Percentiles rank a stretch among this genome's conserved stretches.
phyloP scores from a whole-genome alignment of 2,329 filamentous ascomycete genomes.

The Dactylonectria estremocensis region DNA sequence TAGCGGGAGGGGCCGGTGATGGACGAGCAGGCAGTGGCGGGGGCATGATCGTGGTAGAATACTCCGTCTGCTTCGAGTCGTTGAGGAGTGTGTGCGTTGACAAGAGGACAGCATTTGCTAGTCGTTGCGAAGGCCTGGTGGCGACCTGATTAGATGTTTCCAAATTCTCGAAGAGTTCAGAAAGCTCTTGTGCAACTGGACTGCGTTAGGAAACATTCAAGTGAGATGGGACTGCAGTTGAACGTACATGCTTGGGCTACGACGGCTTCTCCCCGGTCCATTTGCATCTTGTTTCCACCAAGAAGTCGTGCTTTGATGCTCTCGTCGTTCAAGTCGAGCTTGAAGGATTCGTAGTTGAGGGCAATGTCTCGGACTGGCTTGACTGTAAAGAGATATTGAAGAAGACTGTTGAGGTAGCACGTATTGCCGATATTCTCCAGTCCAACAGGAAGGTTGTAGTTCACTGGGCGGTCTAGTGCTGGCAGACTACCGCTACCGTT shows the following conservation, averaged over 20 bases:
- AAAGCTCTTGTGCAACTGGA: conserved; percentile 82
- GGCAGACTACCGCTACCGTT: conserved; percentile 14
- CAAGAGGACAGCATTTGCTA: conserved; percentile 85
- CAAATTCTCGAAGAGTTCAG: conserved; percentile 79
- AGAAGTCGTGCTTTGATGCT: conserved; percentile 78
- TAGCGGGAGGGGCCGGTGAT: conserved; percentile 56
- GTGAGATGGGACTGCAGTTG: too few species aligned
- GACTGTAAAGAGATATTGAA: conserved; percentile 96
- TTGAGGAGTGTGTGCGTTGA: conserved; percentile 59
- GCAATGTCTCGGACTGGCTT: conserved; percentile 86
- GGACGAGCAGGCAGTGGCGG: conserved; percentile 68
- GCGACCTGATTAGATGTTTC: conserved; percentile 73
- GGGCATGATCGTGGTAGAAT: conserved; percentile 49
- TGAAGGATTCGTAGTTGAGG: conserved; percentile 79
- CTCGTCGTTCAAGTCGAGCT: conserved; percentile 77
- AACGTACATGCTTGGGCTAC: conserved; percentile 81
- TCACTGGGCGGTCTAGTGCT: conserved; percentile 36
- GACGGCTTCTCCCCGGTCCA: conserved; percentile 71
- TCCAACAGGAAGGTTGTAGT: conserved; percentile 81
- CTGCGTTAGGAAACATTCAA: conserved; percentile 46
- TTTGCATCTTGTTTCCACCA: conserved; percentile 73
- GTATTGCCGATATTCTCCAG: conserved; percentile 97
- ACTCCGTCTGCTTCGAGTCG: conserved; percentile 49
- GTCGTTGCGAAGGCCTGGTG: conserved; percentile 80
- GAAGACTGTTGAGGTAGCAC: conserved; percentile 95